Evolutionary conservation across 176 grass and related monocot genomes (phyloP).

Genomic region (Ensete ventricosum): DNA sequence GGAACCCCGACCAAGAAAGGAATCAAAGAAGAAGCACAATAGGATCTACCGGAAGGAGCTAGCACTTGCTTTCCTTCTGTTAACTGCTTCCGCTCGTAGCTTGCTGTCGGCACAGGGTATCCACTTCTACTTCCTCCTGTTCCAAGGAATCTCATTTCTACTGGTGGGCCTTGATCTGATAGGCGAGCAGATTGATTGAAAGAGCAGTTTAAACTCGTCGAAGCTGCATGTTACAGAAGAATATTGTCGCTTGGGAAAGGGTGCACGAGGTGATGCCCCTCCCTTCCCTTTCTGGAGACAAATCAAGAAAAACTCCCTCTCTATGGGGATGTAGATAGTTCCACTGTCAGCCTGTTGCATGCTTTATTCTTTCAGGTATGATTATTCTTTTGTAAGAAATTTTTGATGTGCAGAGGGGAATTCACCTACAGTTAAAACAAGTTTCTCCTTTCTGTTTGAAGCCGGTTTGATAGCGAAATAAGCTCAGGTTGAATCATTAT

Average conservation of each 20-base stretch:
- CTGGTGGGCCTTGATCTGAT: slow-evolving; percentile 96
- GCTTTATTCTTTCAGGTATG: slow-evolving; percentile 7
- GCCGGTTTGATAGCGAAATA: too few species aligned
- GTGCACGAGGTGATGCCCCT: not conserved
- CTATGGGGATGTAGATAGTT: slow-evolving; percentile 2
- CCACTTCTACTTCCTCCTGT: slow-evolving; percentile 99
- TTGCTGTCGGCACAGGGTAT: slow-evolving; percentile 92
- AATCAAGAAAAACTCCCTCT: not conserved
- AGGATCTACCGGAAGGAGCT: slow-evolving; percentile 97
- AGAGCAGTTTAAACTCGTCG: not conserved
- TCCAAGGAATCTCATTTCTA: slow-evolving; percentile 93
- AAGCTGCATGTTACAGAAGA: not conserved
- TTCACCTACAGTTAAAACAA: not conserved
- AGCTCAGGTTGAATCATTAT: too few species aligned
- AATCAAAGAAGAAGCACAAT: slow-evolving; percentile 78
- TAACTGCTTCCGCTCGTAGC: slow-evolving; percentile 76
- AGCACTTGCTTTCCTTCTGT: slow-evolving; percentile 63
- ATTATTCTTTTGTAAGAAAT: slow-evolving; percentile 15
- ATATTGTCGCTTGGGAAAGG: not conserved
- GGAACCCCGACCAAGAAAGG: slow-evolving; percentile 24
- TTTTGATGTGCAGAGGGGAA: slow-evolving; percentile 1
- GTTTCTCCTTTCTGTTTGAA: not conserved
- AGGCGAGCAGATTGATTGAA: slow-evolving; percentile 83
- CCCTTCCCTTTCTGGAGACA: not conserved
- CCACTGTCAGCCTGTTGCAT: not conserved